Evolutionary conservation across 2,329 filamentous ascomycete species (phyloP), one percentile per base, ranked within the genome.

Genomic region (Ophiostoma ips): DNA sequence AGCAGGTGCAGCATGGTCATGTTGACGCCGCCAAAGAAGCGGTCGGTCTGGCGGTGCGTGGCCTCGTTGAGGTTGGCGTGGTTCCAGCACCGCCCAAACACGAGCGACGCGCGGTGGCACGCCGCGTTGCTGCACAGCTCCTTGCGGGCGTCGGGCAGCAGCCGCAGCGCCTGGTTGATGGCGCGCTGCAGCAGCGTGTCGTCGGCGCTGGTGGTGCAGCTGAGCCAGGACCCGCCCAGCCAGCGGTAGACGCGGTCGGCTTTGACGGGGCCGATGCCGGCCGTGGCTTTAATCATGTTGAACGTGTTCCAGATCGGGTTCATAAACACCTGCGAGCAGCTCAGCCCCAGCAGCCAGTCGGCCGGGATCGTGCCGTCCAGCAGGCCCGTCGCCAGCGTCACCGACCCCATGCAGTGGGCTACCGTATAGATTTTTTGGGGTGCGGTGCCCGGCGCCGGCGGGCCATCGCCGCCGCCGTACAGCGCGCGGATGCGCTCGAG

Each of bases 1-100:
- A 83, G 68, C 51, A 79, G 65, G 34, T 69, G 60, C 46, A 81
- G 66, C 53, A 75, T 63, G 1, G 67, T 70, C 75, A 81, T 81
- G 60, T 75, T 77, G 49, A 78, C 72, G 49, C 79, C 79, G 56
- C 75, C 75, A 51, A 83, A 75, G 63, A 81, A 77, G 31, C 72
- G 69, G 60, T 77, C 71, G 44, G 81, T 72, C 58, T 79, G 72
- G 0, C 71, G 64, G 62, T 83, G 80, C 2, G 80, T 84, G 3
- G 73, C 76, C 63, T 76, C 75, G 63, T 82, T 83, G 30, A 83
- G 70, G 60, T 83, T 83, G 3, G 57, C 60, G 61, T 84, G 80
- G 58, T 72, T 78, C 79, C 79, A 84, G 62, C 70, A 76, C 54
- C 76, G 71, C 34, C 79, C 79, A 56, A 81, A 83, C 13, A 77